These are phyloP conservation scores for Huntiella decipiens DNA, from an alignment of 2,329 filamentous ascomycete species.

Conservation along the genomic window DNA sequence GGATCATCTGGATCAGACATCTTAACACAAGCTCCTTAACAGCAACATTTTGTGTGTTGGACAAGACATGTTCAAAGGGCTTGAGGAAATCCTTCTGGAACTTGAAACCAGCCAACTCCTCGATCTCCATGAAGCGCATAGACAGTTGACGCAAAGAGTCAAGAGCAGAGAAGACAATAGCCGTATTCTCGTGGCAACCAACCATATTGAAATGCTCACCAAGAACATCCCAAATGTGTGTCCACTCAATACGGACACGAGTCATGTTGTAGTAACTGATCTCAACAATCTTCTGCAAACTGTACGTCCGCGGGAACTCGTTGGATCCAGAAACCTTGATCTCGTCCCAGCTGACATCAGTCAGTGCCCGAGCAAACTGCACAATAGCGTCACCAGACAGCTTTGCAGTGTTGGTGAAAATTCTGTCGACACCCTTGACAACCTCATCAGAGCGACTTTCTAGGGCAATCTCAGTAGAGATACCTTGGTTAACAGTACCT, in stretches of 20 bases:
- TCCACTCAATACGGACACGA: conserved; percentile 95
- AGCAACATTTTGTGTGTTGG: conserved; percentile 72
- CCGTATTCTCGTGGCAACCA: conserved; percentile 88
- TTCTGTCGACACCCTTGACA: conserved; percentile 78
- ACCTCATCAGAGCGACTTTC: conserved; percentile 88
- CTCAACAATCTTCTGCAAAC: conserved; percentile 91
- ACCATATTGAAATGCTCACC: conserved; percentile 97
- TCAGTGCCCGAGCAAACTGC: conserved; percentile 79
- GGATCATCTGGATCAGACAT: conserved; percentile 97
- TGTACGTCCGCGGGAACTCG: conserved; percentile 90
- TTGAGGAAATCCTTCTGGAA: conserved; percentile 99
- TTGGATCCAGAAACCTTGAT: conserved; percentile 94
- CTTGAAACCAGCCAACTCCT: conserved; percentile 94
- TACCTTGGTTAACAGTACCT: conserved; percentile 32
- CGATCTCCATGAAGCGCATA: conserved; percentile 98
- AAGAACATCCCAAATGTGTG: conserved; percentile 91
- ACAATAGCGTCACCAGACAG: conserved; percentile 88
- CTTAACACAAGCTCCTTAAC: conserved; percentile 96
- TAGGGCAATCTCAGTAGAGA: conserved; percentile 64
- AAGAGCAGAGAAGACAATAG: conserved; percentile 91
- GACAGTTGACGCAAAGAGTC: conserved; percentile 90
- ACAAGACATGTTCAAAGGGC: conserved; percentile 93
- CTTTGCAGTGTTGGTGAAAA: conserved; percentile 91
- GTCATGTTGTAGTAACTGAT: conserved; percentile 99
- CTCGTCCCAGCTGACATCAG: conserved; percentile 96